Evolutionary conservation across 345 rosid species (phyloP), one percentile per base, ranked within the genome.

Genomic region (Cardiospermum halicacabum): DNA sequence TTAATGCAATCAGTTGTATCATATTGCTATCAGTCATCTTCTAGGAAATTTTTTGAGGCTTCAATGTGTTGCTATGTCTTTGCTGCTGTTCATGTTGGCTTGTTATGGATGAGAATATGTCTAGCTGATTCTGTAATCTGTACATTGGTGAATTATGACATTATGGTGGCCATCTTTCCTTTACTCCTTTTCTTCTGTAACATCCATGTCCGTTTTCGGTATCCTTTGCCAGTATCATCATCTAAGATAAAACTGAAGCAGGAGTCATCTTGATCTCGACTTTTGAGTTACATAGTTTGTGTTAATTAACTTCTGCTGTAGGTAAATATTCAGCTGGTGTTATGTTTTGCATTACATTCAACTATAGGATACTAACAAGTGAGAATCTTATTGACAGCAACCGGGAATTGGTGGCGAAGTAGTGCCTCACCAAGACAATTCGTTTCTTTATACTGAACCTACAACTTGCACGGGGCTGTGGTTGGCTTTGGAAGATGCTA

Each of bases 371-470:
- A 31, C 5, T 69, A 19, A 66, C 45, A 0, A 26, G 11, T 54
- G 15, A 31, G 51, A 32, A 8, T 58, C 34, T 61, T 70, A 31
- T 54, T 37, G 22, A 43, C 88, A 89, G 97, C 99, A 94, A 94
- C 97, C 97, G 16, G 96, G 97, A 37, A 94, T 94, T 60, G 96
- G 96, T 76, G 96, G 96, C 5, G 99, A 91, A 80, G 99, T 94
- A 55, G 87, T 80, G 61, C 97, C 97, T 16, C 96, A 91, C 77
- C 97, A 94, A 78, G 97, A 94, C 65, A 91, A 87, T 37, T 87
- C 99, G 5, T 94, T 91, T 67, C 84, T 94, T 25, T 81, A 84
- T 72, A 91, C 99, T 5, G 95, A 91, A 66, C 97, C 97, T 65
- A 62, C 80, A 55, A 88, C 87, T 69, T 94, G 99, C 77, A 87